Percentiles rank a stretch among this genome's conserved stretches.
Evolutionary conservation across 2,329 filamentous ascomycete species (phyloP).

Genomic region (Neocatenulostroma microsporum): DNA sequence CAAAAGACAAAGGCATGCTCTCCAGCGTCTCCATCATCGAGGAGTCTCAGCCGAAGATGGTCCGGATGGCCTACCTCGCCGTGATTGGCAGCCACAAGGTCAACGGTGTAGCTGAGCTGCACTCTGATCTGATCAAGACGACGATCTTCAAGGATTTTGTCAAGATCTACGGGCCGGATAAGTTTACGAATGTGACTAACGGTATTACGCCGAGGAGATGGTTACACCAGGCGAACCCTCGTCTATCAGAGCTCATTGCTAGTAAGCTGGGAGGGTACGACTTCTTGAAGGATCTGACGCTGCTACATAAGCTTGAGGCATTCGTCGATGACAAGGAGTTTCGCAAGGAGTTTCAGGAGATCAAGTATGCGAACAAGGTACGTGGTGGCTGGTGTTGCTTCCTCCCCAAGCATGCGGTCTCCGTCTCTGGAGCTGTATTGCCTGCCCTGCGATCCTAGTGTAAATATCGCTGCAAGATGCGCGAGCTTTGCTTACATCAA

Average conservation of each 20-base stretch:
- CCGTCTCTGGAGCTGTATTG: no score
- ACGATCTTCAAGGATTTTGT: constrained; percentile 99
- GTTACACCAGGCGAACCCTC: constrained; percentile 95
- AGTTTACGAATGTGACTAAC: constrained; percentile 98
- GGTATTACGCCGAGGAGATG: constrained; percentile 93
- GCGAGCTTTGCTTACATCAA: no score
- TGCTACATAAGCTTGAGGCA: constrained; percentile 77
- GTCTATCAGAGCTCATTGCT: constrained; percentile 83
- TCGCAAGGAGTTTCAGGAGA: constrained; percentile 89
- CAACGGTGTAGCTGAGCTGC: constrained; percentile 94
- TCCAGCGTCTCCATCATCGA: constrained; percentile 91
- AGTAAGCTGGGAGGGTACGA: constrained; percentile 75
- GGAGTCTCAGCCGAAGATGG: constrained; percentile 93
- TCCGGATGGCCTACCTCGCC: constrained; percentile 92
- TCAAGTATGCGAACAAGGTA: constrained; percentile 97
- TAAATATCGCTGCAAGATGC: no score
- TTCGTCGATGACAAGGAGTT: constrained; percentile 80
- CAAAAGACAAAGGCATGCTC: constrained; percentile 79
- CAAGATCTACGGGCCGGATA: constrained; percentile 86
- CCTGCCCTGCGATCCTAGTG: no score
- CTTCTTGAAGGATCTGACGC: constrained; percentile 84
- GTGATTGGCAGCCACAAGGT: constrained; percentile 98
- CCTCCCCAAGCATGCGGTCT: no score
- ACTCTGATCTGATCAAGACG: constrained; percentile 95
- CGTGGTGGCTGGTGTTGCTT: no score